Base-by-base conservation (phyloP, 768 basidiomycete species). In the Strobilomyces echinocephalus region DNA sequence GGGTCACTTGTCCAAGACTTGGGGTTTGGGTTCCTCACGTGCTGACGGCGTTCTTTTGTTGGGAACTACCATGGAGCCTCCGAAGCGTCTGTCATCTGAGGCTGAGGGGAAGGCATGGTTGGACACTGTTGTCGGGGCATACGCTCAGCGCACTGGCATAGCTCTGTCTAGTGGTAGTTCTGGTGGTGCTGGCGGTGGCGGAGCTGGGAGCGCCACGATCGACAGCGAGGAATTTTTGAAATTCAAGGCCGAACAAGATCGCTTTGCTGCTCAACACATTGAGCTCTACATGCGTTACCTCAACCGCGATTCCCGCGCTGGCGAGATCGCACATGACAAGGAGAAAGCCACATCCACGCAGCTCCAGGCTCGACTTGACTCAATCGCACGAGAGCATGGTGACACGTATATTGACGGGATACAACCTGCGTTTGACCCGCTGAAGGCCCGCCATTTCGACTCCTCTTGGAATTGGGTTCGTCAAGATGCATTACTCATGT, bases 401-500 rank as follows among this genome's bases (percentile, higher is more conserved):
- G 95, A 98, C 52, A 69, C 78, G 0, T 99, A 99, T 72, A 76
- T 98, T 55, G 87, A 95, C 31, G 97, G 97, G 41, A 95, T 98
- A 56, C 89, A 95, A 65, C 97, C 97, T 10, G 79, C 82, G 53
- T 99, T 99, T 72, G 91, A 95, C 65, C 86, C 91, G 3, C 78
- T 97, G 63, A 98, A 99, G 73, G 97, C 95, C 12, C 90, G 97
- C 43, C 94, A 88, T 67, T 98, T 99, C 77, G 95, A 98, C 68
- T 98, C 95, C 2, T 93, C 89, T 7, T 99, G 95, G 97, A 99
- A 99, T 68, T 99, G 97, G 97, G 95, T 88, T 42, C 87, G 95
- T 55, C 97, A 99, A 74, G 95, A 97, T 57, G 92, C 94, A 15
- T 77, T 98, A 26, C 76, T 92, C 55, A 95, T 99, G 92, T 98